These are phyloP conservation scores for Deuterostichococcus epilithicus DNA, from an alignment of 139 green algal species.

Conservation along the genomic window DNA sequence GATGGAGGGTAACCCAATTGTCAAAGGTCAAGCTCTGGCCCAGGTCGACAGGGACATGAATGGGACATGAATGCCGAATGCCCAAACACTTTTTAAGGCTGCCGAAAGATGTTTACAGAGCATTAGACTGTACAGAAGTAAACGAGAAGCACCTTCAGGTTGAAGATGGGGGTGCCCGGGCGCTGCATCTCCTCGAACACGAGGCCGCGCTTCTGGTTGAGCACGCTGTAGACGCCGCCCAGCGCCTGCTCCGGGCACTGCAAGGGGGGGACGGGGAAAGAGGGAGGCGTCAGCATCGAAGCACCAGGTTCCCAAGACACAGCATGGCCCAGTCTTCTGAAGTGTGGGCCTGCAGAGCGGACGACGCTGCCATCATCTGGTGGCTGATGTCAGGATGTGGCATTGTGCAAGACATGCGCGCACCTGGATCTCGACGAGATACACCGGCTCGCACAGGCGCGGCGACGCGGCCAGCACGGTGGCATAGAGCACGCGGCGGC, in stretches of 20 bases:
- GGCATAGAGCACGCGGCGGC: constrained; percentile 91
- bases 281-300: neutral
- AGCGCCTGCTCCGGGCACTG: constrained; percentile 48
- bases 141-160: constrained; percentile 92
- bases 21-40: neutral
- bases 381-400: too few relatives aligned
- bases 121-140: constrained; percentile 34
- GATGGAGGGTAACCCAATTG: too few relatives aligned
- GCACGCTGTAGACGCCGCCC: constrained; percentile 91
- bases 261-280: neutral
- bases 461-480: constrained; percentile 86
- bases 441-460: constrained; percentile 93
- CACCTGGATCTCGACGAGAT: constrained; percentile 99
- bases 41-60: too few relatives aligned
- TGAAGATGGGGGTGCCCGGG: constrained; percentile 97
- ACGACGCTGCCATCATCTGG: too few relatives aligned
- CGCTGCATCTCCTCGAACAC: constrained; percentile 99
- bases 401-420: constrained; percentile 27
- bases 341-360: too few relatives aligned
- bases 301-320: too few relatives aligned
- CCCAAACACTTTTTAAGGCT: too few relatives aligned
- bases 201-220: constrained; percentile 98
- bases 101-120: neutral
- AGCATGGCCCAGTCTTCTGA: too few relatives aligned
- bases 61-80: too few relatives aligned